phyloP scores from a whole-genome alignment of 345 rosid genomes.

The Turritis glabra region DNA sequence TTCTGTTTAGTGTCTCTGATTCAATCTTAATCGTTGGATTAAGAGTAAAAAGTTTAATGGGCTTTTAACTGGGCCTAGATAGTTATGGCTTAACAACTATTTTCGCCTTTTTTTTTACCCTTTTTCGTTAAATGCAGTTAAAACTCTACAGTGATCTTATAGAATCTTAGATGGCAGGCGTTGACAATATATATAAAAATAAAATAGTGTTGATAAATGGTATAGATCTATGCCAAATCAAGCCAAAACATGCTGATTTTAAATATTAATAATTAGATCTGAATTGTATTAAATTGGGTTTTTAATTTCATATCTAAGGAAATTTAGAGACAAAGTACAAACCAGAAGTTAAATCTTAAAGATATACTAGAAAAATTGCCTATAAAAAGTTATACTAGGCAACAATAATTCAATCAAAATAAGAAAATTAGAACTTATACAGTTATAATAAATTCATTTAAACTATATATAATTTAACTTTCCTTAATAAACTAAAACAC shows the following conservation, averaged over 20 bases:
- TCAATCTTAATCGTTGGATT: constrained; percentile 23
- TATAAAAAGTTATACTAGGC: too few species aligned
- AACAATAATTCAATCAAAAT: background rate
- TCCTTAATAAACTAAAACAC: background rate
- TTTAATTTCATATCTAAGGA: background rate
- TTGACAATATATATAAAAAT: background rate
- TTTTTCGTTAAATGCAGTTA: background rate
- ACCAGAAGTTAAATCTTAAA: background rate
- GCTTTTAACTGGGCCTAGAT: constrained; percentile 24
- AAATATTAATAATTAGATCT: constrained; percentile 7
- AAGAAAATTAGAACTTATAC: background rate
- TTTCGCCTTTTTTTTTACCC: constrained; percentile 9
- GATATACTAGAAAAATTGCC: background rate
- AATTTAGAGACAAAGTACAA: background rate
- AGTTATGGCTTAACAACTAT: background rate
- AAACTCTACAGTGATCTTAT: background rate
- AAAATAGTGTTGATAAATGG: background rate
- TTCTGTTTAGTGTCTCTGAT: constrained; percentile 11
- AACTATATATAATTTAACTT: background rate
- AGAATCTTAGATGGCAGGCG: constrained; percentile 22
- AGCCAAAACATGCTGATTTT: background rate
- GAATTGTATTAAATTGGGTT: background rate
- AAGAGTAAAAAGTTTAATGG: background rate
- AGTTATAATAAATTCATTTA: background rate
- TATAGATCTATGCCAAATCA: constrained; percentile 16